Evolutionary conservation across 1,284 basidiomycete species (phyloP).

Genomic region (Cerioporus squamosus): DNA sequence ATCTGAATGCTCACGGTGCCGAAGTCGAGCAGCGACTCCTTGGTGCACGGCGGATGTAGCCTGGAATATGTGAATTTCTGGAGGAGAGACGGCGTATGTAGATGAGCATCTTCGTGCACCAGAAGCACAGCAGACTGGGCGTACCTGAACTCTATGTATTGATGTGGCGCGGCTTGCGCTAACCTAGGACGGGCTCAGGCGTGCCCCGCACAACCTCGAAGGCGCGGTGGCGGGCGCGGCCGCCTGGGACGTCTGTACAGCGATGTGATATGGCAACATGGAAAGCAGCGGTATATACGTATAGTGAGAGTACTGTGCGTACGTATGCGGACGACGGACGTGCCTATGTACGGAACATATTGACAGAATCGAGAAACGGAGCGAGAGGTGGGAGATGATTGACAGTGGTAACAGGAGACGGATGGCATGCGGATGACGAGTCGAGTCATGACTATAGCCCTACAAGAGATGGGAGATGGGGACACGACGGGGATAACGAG

Average conservation of each 20-base stretch:
- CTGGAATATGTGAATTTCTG: too few species aligned
- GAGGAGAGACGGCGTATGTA: too few species aligned
- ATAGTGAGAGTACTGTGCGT: slow-evolving; percentile 5
- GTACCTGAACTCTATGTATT: too few species aligned
- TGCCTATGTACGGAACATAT: slow-evolving; percentile 7
- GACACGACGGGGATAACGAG: neutral
- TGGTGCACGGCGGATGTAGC: too few species aligned
- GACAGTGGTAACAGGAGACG: neutral
- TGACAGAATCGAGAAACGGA: neutral
- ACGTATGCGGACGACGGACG: slow-evolving; percentile 5
- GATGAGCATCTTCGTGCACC: too few species aligned
- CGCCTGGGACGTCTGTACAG: neutral
- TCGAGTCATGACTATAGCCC: slow-evolving; percentile 10
- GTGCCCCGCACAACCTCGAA: too few species aligned
- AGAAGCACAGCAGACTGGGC: too few species aligned
- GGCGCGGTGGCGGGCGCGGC: neutral
- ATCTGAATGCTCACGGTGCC: slow-evolving; percentile 16
- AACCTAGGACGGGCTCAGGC: too few species aligned
- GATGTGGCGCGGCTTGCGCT: too few species aligned
- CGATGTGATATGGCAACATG: slow-evolving; percentile 17
- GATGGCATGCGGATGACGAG: slow-evolving; percentile 8
- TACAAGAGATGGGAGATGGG: slow-evolving; percentile 9
- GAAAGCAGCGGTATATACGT: slow-evolving; percentile 14
- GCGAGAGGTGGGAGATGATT: neutral
- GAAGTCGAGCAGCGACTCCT: too few species aligned